phyloP scores from a whole-genome alignment of 305 asterid genomes.

The Fraxinus ornus region DNA sequence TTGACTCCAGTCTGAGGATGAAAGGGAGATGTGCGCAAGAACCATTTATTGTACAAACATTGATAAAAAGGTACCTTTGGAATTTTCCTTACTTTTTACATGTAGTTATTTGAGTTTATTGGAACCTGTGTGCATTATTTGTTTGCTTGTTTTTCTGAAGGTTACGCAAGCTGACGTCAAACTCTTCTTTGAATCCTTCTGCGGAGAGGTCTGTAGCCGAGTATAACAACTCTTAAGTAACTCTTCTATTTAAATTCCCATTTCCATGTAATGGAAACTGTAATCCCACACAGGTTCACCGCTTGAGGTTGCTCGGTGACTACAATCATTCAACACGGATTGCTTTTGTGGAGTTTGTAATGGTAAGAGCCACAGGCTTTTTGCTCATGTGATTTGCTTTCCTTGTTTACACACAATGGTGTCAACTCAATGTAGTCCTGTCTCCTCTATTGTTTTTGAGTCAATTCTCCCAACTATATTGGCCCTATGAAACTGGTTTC shows the following conservation, averaged over 20 bases:
- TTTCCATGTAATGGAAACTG: constrained; percentile 25
- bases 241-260: constrained; percentile 26
- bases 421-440: background rate
- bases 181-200: constrained; percentile 81
- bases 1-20: constrained; percentile 79
- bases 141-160: constrained; percentile 38
- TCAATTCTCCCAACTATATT: background rate
- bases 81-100: constrained; percentile 1
- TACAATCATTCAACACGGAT: constrained; percentile 90
- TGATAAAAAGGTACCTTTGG: constrained; percentile 70
- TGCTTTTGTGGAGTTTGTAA: constrained; percentile 92
- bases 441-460: background rate
- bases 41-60: constrained; percentile 96
- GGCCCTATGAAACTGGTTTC: background rate
- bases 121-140: constrained; percentile 17
- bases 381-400: background rate
- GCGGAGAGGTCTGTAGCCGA: constrained; percentile 80
- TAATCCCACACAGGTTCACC: constrained; percentile 65
- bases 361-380: constrained; percentile 52
- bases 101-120: background rate
- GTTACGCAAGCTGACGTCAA: constrained; percentile 84
- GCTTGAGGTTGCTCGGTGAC: constrained; percentile 97
- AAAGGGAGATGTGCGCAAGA: constrained; percentile 96
- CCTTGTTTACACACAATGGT: background rate
- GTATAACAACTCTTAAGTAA: constrained; percentile 18